Percentiles rank a stretch among this genome's conserved stretches.
These are phyloP conservation scores for Lasiodiplodia citricola DNA, from an alignment of 2,329 filamentous ascomycete species.

Conservation along the genomic window DNA sequence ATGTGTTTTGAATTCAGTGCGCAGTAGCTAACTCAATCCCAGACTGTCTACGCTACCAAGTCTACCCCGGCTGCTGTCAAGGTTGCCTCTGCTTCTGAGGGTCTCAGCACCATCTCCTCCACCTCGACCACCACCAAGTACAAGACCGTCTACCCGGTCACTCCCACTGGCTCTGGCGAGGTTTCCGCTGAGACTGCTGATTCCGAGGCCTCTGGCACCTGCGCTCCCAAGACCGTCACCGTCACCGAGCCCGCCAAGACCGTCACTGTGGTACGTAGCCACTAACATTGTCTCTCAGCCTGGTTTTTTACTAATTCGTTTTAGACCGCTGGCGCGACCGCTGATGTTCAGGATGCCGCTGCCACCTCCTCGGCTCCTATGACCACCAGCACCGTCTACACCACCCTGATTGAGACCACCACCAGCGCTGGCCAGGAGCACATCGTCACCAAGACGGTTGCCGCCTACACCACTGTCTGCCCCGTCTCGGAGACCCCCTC, in stretches of 20 bases:
- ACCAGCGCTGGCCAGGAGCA: slow-evolving; percentile 25
- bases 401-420: slow-evolving; percentile 34
- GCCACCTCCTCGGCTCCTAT: slow-evolving; percentile 23
- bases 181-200: slow-evolving; percentile 19
- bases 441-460: slow-evolving; percentile 25
- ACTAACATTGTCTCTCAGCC: too few relatives aligned
- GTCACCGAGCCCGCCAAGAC: slow-evolving; percentile 46
- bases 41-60: slow-evolving; percentile 35
- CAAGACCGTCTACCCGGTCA: slow-evolving; percentile 40
- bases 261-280: slow-evolving; percentile 39
- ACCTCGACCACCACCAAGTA: slow-evolving; percentile 43
- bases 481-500: slow-evolving; percentile 25
- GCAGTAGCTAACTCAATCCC: background rate
- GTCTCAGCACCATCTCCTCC: slow-evolving; percentile 38
- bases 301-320: background rate
- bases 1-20: background rate
- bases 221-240: slow-evolving; percentile 36
- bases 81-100: slow-evolving; percentile 25
- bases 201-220: slow-evolving; percentile 29
- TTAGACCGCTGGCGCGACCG: background rate
- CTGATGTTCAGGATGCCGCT: slow-evolving; percentile 15
- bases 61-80: slow-evolving; percentile 27
- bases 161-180: slow-evolving; percentile 22
- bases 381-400: slow-evolving; percentile 29
- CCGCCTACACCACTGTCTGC: slow-evolving; percentile 34